Evolutionary conservation across 2,329 filamentous ascomycete genomes (phyloP), one percentile per base, ranked within the genome.

Genomic region (Colletotrichum sp.): DNA sequence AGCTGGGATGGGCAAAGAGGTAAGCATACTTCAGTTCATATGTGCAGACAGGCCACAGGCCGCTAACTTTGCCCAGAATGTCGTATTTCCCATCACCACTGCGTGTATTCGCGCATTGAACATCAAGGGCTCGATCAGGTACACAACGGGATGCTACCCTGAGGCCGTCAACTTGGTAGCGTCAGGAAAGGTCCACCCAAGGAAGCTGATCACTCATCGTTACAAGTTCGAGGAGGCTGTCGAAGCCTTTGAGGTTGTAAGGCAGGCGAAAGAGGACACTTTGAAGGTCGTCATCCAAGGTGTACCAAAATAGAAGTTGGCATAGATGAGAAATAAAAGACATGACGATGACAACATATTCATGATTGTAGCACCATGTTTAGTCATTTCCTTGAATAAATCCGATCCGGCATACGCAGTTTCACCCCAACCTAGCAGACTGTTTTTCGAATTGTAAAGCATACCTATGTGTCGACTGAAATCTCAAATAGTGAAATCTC

Each of bases 61-160:
- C 26, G 15, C 72, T 71, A n/a, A 66, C 34, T 34, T 24, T 18
- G 4, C 16, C 6, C 10, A 75, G 83, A 89, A 88, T 64, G 85
- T 91, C 15, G 79, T 85, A 0, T 88, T 96, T 2, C 94, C 94
- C 4, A 87, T 96, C 60, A 94, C 92, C 8, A 92, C 93, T 4
- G 94, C 94, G 6, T 93, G 94, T 48, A 87, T 95, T 36, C 90
- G 93, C 39, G 94, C 96, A 84, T 92, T 96, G 62, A 94, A 96
- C 81, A 92, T 95, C 36, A 85, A 95, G 30, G 94, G 94, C 48
- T 92, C 95, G 30, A 48, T 96, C 85, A 89, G 94, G 64, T 96
- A 96, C 79, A 93, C 93, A 13, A 94, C 95, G 82, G 95, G 93
- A 0, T 96, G 95, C 81, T 88, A 90, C 77, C 89, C 95, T 72